Base-by-base conservation (phyloP, 2,329 filamentous ascomycete genomes). In the Ceratocystis eucalypticola region DNA sequence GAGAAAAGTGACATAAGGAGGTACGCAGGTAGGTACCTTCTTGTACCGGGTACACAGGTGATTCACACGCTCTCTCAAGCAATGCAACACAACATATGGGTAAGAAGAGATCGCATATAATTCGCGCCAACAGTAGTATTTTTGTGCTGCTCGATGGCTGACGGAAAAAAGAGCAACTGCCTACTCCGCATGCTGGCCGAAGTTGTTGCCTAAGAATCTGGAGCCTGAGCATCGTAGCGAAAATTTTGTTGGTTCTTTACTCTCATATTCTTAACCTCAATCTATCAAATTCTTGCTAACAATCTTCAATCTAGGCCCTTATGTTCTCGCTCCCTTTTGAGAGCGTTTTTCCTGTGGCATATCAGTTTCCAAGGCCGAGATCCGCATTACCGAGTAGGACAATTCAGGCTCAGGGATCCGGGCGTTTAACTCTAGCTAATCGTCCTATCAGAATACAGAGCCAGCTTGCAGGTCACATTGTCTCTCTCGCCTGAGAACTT, bases 361-460 rank as follows among this genome's bases (percentile, higher is more conserved):
- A 6, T n/a, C 10, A 12, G 17, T 17, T n/a, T 30, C 20, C 8
- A 28, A 28, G 20, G 10, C 53, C 53, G 53, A 28, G 53, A 57
- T 30, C 53, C 53, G 53, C 25, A 22, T 57, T 33, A 17, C 53
- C 53, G 53, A 63, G 22, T 25, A 62, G 61, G 20, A 62, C 61
- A 44, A 28, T 25, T 30, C 37, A 46, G 41, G 25, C 61, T 48
- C 37, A 33, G 25, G 33, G 33, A 45, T 65, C 50, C 64, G 50
- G 64, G 64, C 64, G 64, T 65, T 53, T 65, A 65, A 61, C 41
- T 17, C n/a, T 33, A 22, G 64, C 33, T 44, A 20, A 15, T 33
- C 25, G 20, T 48, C 64, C 53, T 65, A 65, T 65, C 64, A 46
- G 50, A 59, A 46, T 20, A 15, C 6, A 30, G 37, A 46, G 15